A percentile compares a stretch with the other conserved stretches of the same genome.
These are phyloP conservation scores for Wickerhamomyces mucosus DNA, from an alignment of 805 yeast species.

Conservation along the genomic window DNA sequence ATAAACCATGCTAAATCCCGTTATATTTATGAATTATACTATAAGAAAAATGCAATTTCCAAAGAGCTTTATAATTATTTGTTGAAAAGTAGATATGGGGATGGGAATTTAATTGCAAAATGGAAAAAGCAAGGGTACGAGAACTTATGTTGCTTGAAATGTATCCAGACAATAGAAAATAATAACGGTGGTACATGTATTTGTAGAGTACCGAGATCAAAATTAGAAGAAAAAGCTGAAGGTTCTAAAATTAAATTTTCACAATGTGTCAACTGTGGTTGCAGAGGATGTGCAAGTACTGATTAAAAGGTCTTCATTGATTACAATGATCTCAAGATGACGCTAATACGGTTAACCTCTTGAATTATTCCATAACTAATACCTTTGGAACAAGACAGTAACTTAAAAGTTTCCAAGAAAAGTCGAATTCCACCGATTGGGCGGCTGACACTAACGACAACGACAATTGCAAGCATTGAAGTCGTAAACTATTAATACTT, in stretches of 20 bases:
- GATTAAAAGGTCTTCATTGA: too few species aligned
- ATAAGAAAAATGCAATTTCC: conserved; percentile 59
- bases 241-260: conserved; percentile 23
- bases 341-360: too few species aligned
- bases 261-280: conserved; percentile 76
- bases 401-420: too few species aligned
- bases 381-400: too few species aligned
- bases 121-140: conserved; percentile 86
- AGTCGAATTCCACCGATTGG: too few species aligned
- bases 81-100: conserved; percentile 54
- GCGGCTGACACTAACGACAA: too few species aligned
- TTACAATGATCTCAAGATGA: too few species aligned
- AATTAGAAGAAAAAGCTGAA: conserved; percentile 26
- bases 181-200: conserved; percentile 66
- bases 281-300: conserved; percentile 73
- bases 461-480: too few species aligned
- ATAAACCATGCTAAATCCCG: conserved; percentile 69
- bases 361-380: too few species aligned
- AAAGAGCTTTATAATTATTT: conserved; percentile 67
- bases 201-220: conserved; percentile 73
- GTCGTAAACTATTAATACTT: too few species aligned
- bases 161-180: conserved; percentile 57
- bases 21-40: conserved; percentile 66
- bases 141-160: conserved; percentile 70
- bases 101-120: conserved; percentile 67